Percentiles rank a stretch among this genome's conserved stretches.
Conservation (phyloP, 345 rosid species). For the Linum trigynum region DNA sequence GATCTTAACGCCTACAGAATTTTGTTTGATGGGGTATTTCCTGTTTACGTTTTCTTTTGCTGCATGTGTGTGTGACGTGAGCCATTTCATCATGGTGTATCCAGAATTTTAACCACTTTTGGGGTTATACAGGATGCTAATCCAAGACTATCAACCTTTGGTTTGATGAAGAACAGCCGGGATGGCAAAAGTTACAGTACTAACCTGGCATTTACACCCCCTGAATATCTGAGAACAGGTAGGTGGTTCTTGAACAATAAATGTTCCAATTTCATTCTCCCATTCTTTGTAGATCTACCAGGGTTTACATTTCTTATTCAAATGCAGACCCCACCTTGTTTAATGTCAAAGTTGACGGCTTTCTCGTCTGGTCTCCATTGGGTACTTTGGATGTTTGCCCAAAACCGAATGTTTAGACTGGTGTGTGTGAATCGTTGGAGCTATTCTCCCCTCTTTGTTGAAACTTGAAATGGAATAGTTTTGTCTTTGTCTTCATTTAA, state of each 20-base stretch:
- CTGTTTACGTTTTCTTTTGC: not conserved
- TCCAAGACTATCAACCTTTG: constrained; percentile 86
- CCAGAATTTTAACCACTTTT: not conserved
- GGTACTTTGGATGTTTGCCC: not conserved
- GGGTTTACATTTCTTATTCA: not conserved
- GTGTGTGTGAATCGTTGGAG: not conserved
- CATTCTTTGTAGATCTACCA: not conserved
- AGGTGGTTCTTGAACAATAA: not conserved
- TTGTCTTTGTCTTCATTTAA: not conserved
- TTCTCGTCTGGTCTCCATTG: not conserved
- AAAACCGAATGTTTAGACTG: no score
- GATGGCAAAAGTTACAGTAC: constrained; percentile 96
- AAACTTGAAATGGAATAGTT: not conserved
- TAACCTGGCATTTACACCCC: constrained; percentile 91
- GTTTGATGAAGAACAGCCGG: constrained; percentile 93
- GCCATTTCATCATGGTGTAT: not conserved
- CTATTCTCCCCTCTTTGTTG: not conserved
- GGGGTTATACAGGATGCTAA: constrained; percentile 58
- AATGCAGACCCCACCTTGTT: not conserved
- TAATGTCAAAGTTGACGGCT: not conserved
- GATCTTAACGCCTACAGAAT: constrained; percentile 91
- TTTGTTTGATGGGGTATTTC: constrained; percentile 71
- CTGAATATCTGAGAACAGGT: constrained; percentile 95
- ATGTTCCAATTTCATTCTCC: not conserved
- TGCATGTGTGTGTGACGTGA: not conserved